Evolutionary conservation across 2,329 filamentous ascomycete species (phyloP), one percentile per base, ranked within the genome.

Genomic region (Fusarium tuaranense): DNA sequence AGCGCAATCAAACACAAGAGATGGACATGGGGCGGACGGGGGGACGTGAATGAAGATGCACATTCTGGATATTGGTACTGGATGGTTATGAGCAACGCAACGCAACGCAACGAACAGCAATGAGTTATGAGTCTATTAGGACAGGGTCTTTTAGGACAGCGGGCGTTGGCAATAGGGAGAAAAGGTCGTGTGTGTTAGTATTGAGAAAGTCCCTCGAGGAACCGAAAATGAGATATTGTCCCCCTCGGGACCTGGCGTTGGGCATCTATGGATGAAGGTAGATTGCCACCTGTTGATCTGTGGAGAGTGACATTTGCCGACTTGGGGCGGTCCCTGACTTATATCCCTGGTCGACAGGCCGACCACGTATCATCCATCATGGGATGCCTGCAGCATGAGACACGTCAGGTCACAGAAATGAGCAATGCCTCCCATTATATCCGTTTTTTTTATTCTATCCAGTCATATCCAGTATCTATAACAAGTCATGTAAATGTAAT

Each of bases 91-190:
- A 38, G 61, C 61, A 63, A 53, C 46, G 46, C 60, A 34, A 27
- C 20, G 25, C 25, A 27, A 27, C 25, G 30, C 34, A 51, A 63
- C 10, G 61, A 63, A 53, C 20, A n/a, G 34, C 20, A 7, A 63
- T 10, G 61, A 53, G 34, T 53, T 13, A 63, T 63, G 61, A 53
- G 60, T 51, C 60, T 51, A 51, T 63, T 48, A 62, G 41, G 59
- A 27, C 41, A 10, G 9, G 14, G 59, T 62, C 59, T 65, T 27
- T 39, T 38, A 57, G 36, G 63, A 59, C 51, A 65, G 46, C 32
- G 38, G 46, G 63, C 36, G 38, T 65, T 51, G 39, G 27, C 14
- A 62, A 25, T 18, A 10, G 44, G 7, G 39, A 30, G 39, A 61
- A 22, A 39, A 39, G 16, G 16, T 18, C 34, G 12, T 30, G 4